These are phyloP conservation scores for Tetragonia tetragonoides DNA, from an alignment of 148 eudicot genomes.

Conservation along the genomic window DNA sequence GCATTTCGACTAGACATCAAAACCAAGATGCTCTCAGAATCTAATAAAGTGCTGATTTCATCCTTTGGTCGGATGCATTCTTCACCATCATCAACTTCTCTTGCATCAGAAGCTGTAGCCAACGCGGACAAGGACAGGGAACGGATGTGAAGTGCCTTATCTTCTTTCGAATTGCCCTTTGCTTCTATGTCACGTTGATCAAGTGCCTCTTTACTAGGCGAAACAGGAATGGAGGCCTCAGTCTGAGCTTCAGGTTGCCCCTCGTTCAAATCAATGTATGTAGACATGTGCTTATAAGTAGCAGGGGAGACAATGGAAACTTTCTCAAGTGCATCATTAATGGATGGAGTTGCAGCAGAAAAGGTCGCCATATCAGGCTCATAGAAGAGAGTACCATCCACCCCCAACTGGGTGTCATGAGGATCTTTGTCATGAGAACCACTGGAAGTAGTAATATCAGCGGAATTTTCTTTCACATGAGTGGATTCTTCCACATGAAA, in stretches of 20 bases:
- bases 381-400: slow-evolving; percentile 34
- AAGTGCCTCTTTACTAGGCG: slow-evolving; percentile 31
- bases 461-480: slow-evolving; percentile 7
- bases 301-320: slow-evolving; percentile 44
- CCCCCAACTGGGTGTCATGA: slow-evolving; percentile 21
- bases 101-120: slow-evolving; percentile 23
- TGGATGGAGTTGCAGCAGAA: slow-evolving; percentile 44
- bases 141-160: slow-evolving; percentile 29
- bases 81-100: slow-evolving; percentile 35
- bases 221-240: slow-evolving; percentile 27
- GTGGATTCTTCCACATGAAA: too few relatives aligned
- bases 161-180: slow-evolving; percentile 35
- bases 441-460: slow-evolving; percentile 19
- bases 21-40: slow-evolving; percentile 91
- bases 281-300: slow-evolving; percentile 37
- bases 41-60: slow-evolving; percentile 59
- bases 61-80: slow-evolving; percentile 45
- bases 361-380: slow-evolving; percentile 41
- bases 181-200: slow-evolving; percentile 30
- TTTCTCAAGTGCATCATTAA: slow-evolving; percentile 45
- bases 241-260: slow-evolving; percentile 28
- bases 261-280: slow-evolving; percentile 34
- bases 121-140: slow-evolving; percentile 14
- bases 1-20: slow-evolving; percentile 80
- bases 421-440: slow-evolving; percentile 24